Base-by-base conservation (phyloP, 768 basidiomycete genomes). In the Boletus fagicola region DNA sequence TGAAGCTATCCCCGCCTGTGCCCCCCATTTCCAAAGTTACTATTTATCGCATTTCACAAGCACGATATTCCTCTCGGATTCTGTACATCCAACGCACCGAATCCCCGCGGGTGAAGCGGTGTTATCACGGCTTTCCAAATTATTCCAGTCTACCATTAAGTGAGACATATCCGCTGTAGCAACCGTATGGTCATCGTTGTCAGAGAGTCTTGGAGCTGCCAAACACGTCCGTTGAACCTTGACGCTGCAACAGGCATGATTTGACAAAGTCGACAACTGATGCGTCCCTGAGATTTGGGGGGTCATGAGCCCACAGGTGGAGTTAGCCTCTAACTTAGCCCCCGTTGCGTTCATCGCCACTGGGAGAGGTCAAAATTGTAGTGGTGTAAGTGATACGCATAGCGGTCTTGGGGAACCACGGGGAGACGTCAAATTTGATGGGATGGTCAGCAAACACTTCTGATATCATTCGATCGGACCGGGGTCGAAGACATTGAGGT, bases 81-180 rank as follows among this genome's bases (percentile, higher is more conserved):
- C 20, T 30, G 20, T 31, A 16, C 39, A 51, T 35, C 26, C 44
- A 53, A 10, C 22, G 26, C 9, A 46, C 26, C 31, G 40, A 53
- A 57, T 35, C 54, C 39, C 54, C 39, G 53, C 57, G 54, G 66
- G 49, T 28, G 40, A 45, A 22, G 43, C n/a, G 61, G 60, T 43
- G 46, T 55, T 51, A 49, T 42, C 40, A 56, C 56, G 60, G 47
- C 46, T 24, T 39, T 40, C 16, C 36, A 30, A 26, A 18, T 44
- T 4, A 33, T 45, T 30, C 4, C 47, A 33, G 28, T 50, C 15
- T 24, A 20, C 35, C 38, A 28, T 49, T 28, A 16, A 31, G 40
- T 36, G 42, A 26, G 56, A 43, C 22, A 33, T 35, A 22, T 50
- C 43, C 33, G 35, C 38, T 42, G 26, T 38, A 20, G 31, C 45